Evolutionary conservation across 2,329 filamentous ascomycete species (phyloP), one percentile per base, ranked within the genome.

Genomic region (Colletotrichum chlorophyti): DNA sequence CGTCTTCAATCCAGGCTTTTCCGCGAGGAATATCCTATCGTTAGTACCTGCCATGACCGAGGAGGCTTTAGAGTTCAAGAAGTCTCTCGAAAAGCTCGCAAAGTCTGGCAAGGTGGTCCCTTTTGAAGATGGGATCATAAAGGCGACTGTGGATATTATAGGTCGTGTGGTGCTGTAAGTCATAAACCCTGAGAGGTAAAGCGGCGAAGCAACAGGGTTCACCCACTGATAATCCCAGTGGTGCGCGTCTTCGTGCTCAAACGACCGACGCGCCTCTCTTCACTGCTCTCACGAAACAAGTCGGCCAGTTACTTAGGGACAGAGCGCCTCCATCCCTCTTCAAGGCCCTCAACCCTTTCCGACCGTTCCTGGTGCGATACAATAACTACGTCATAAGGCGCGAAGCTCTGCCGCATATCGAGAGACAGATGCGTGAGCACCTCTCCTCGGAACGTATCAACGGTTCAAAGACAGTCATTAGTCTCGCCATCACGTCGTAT

Each of bases 141-240:
- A 73, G 46, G 63, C 78, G 8, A 73, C 75, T 0, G 71, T 76
- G 7, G 76, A 79, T 49, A 66, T 77, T 19, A 78, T 76, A 38
- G 64, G 65, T 10, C 67, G 71, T n/a, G 68, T 71, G 11, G 66
- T 70, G 4, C 55, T 76, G 70, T 40, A 17, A 27, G 47, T 57
- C 6, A 2, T 15, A 5, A 8, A 6, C 6, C 9, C n/a, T 5
- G 38, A 6, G 6, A 26, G 6, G 14, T 6, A 14, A 42, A 8
- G 1, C 8, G 7, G 9, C n/a, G 11, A 42, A 14, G 8, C 21
- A n/a, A n/a, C n/a, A n/a, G n/a, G n/a, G n/a, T n/a, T n/a, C 24
- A 47, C 43, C 14, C 15, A 4, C 2, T 23, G 4, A 9, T 21
- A 6, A 17, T 38, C 31, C 6, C 12, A 50, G 47, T n/a, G 47